Evolutionary conservation across 768 basidiomycete genomes (phyloP).

Genomic region (Aureoboletus auriporus): DNA sequence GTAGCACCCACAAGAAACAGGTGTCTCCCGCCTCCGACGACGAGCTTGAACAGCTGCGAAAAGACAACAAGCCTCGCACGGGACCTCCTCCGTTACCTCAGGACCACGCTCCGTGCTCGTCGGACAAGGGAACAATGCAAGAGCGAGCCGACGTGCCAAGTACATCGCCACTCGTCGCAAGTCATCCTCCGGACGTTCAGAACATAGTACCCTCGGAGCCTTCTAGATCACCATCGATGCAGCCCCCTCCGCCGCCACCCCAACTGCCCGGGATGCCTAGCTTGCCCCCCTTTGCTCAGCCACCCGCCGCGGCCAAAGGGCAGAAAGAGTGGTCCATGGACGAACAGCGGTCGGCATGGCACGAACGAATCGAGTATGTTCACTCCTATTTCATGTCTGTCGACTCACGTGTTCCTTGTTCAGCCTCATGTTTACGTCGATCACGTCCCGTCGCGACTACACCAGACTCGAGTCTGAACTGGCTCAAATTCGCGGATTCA

Average conservation of each 20-base stretch:
- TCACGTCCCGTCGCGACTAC: slow-evolving; percentile 31
- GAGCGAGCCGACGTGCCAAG: neutral
- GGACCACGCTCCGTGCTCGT: slow-evolving; percentile 8
- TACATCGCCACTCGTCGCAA: slow-evolving; percentile 1
- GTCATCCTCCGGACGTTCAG: neutral
- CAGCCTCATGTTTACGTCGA: slow-evolving; percentile 35
- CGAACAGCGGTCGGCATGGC: slow-evolving; percentile 37
- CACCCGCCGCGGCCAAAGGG: slow-evolving; percentile 3
- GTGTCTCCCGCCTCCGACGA: slow-evolving; percentile 28
- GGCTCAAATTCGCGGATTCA: slow-evolving; percentile 20
- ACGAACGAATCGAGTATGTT: slow-evolving; percentile 39
- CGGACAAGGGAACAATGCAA: slow-evolving; percentile 7
- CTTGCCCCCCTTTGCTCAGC: slow-evolving; percentile 16
- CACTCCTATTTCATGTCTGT: neutral
- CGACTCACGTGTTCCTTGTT: neutral
- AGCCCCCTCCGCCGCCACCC: slow-evolving; percentile 19
- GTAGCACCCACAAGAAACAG: slow-evolving; percentile 5
- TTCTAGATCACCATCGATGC: slow-evolving; percentile 11
- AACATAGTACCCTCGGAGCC: slow-evolving; percentile 11
- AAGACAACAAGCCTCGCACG: slow-evolving; percentile 5
- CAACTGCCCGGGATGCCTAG: slow-evolving; percentile 15
- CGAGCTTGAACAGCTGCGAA: slow-evolving; percentile 20
- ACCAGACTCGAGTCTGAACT: slow-evolving; percentile 32
- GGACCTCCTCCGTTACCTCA: slow-evolving; percentile 1
- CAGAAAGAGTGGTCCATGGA: slow-evolving; percentile 28